These are phyloP conservation scores for Aurinia saxatilis DNA, from an alignment of 345 rosid species.

Conservation along the genomic window DNA sequence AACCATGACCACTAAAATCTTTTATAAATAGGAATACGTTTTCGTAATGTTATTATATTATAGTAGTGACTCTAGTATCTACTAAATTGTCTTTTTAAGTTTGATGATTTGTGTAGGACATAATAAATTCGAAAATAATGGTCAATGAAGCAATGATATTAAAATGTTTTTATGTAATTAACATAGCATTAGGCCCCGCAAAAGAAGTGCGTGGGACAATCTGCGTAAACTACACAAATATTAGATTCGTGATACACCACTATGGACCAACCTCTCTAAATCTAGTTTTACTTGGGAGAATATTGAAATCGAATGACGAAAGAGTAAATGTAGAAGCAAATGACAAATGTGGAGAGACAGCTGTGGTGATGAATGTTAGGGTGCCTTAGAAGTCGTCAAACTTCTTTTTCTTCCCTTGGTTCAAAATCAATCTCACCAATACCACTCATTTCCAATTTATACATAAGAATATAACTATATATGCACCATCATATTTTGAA, in stretches of 20 bases:
- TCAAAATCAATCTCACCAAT: slow-evolving; percentile 23
- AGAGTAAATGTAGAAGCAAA: slow-evolving; percentile 16
- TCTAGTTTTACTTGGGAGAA: background rate
- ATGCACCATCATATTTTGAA: too few relatives aligned
- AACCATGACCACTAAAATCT: too few relatives aligned
- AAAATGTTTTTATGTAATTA: background rate
- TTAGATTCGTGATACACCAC: slow-evolving; percentile 12
- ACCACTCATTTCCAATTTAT: background rate
- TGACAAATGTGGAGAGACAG: slow-evolving; percentile 20
- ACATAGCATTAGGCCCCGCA: background rate
- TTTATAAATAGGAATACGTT: too few relatives aligned
- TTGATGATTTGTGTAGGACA: background rate
- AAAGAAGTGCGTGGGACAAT: slow-evolving; percentile 12
- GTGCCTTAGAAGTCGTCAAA: slow-evolving; percentile 27
- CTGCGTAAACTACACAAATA: slow-evolving; percentile 4
- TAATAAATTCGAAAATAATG: background rate
- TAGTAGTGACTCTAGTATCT: background rate
- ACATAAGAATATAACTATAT: background rate
- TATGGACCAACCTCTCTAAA: slow-evolving; percentile 13
- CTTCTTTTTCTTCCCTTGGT: slow-evolving; percentile 18
- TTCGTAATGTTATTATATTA: too few relatives aligned
- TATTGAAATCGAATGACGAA: background rate
- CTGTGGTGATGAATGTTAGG: slow-evolving; percentile 17
- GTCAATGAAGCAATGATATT: slow-evolving; percentile 4
- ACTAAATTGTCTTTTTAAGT: background rate